phyloP scores from a whole-genome alignment of 2,329 filamentous ascomycete species.

The Pyricularia pennisetigena region DNA sequence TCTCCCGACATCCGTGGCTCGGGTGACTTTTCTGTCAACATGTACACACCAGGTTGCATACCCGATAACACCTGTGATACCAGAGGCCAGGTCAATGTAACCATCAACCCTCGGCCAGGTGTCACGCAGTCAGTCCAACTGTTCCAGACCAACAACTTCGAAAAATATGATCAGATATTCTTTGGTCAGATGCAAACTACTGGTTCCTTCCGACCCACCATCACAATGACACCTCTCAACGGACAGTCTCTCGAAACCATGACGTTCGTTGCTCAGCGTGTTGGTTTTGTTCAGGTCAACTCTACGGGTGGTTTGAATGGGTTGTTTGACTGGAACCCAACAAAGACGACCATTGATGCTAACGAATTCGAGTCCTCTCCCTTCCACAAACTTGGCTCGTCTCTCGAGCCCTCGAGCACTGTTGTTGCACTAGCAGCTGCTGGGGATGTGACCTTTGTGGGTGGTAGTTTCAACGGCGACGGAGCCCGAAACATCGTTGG shows the following conservation, averaged over 20 bases:
- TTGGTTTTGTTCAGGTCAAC: slow-evolving; percentile 66
- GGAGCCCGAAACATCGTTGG: slow-evolving; percentile 66
- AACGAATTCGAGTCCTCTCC: slow-evolving; percentile 60
- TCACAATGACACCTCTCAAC: slow-evolving; percentile 63
- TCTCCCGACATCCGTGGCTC: slow-evolving; percentile 76
- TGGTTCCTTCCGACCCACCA: slow-evolving; percentile 63
- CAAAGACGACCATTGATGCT: slow-evolving; percentile 42
- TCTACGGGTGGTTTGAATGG: slow-evolving; percentile 79
- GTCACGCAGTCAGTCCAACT: slow-evolving; percentile 37
- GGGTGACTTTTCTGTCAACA: slow-evolving; percentile 81
- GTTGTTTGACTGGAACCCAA: slow-evolving; percentile 79
- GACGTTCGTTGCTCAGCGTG: slow-evolving; percentile 80
- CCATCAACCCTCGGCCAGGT: slow-evolving; percentile 20
- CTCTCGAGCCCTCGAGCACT: slow-evolving; percentile 55
- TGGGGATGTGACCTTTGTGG: slow-evolving; percentile 61
- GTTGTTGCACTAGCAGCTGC: slow-evolving; percentile 60
- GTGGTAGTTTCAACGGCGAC: slow-evolving; percentile 70
- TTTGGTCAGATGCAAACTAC: slow-evolving; percentile 68
- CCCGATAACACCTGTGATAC: slow-evolving; percentile 67
- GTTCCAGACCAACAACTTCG: slow-evolving; percentile 88
- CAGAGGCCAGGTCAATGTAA: slow-evolving; percentile 73
- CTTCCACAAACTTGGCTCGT: slow-evolving; percentile 66
- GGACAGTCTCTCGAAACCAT: slow-evolving; percentile 53
- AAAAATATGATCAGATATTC: slow-evolving; percentile 94
- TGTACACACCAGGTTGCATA: slow-evolving; percentile 87